Evolutionary conservation across 164 flowering plant genomes (phyloP).

Genomic region (Nymphaea thermarum): DNA sequence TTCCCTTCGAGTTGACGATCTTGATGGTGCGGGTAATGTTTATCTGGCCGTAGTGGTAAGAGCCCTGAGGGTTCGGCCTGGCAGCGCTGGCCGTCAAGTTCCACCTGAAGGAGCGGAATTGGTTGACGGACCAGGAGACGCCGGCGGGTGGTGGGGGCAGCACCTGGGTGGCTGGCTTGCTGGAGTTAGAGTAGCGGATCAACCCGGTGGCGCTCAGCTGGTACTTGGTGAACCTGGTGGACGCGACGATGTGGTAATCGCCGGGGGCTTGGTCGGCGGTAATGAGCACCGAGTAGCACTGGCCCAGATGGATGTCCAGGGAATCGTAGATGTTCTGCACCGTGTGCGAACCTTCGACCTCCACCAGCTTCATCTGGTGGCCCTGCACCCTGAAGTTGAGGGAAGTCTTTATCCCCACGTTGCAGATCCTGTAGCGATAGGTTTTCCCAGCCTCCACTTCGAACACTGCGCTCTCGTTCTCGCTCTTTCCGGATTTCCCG

Average conservation of each 20-base stretch:
- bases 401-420: constrained; percentile 34
- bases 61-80: constrained; percentile 40
- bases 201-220: constrained; percentile 18
- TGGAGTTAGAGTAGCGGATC: constrained; percentile 18
- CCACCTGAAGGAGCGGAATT: constrained; percentile 32
- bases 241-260: constrained; percentile 34
- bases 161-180: constrained; percentile 15
- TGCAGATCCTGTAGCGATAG: constrained; percentile 34
- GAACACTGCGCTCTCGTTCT: constrained; percentile 16
- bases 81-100: constrained; percentile 38
- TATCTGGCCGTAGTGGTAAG: constrained; percentile 32
- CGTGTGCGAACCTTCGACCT: constrained; percentile 44
- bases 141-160: constrained; percentile 21
- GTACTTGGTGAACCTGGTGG: constrained; percentile 25
- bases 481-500: constrained; percentile 11
- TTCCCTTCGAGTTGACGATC: constrained; percentile 21
- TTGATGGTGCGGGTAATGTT: constrained; percentile 36
- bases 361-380: constrained; percentile 35
- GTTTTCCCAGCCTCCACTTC: constrained; percentile 29
- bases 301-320: constrained; percentile 36
- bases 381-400: constrained; percentile 36
- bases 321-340: constrained; percentile 34
- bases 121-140: constrained; percentile 34
- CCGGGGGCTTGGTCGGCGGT: constrained; percentile 21
- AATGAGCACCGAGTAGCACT: constrained; percentile 33